phyloP scores from a whole-genome alignment of 768 basidiomycete genomes.

The Floccularia luteovirens region DNA sequence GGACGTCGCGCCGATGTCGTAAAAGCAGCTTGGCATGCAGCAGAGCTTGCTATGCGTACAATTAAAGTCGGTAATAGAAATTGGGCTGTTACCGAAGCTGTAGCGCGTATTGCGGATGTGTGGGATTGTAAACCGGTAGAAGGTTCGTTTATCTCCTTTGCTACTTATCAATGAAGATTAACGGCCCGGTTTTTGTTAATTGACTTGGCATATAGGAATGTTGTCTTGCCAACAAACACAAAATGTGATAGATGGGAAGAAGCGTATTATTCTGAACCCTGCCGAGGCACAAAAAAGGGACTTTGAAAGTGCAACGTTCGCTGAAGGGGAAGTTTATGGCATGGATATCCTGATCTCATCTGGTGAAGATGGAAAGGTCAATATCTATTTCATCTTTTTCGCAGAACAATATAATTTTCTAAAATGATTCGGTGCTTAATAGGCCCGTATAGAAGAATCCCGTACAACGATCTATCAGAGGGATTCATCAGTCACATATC shows the following conservation, averaged over 20 bases:
- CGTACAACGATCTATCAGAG: slow-evolving; percentile 92
- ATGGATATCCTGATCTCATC: slow-evolving; percentile 88
- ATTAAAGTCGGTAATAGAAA: slow-evolving; percentile 93
- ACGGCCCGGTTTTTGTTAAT: too few relatives aligned
- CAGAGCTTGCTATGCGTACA: slow-evolving; percentile 86
- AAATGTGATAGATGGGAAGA: slow-evolving; percentile 94
- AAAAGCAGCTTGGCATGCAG: slow-evolving; percentile 90
- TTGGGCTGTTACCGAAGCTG: slow-evolving; percentile 88
- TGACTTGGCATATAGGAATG: too few relatives aligned
- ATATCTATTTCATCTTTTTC: slow-evolving; percentile 7
- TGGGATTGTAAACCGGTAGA: slow-evolving; percentile 93
- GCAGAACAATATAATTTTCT: slow-evolving; percentile 1
- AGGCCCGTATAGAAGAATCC: slow-evolving; percentile 88
- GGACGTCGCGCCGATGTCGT: slow-evolving; percentile 87
- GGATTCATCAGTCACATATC: slow-evolving; percentile 81
- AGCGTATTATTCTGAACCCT: slow-evolving; percentile 89
- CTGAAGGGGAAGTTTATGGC: slow-evolving; percentile 92
- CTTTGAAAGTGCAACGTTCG: slow-evolving; percentile 78
- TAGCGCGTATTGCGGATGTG: slow-evolving; percentile 59
- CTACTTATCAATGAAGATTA: too few relatives aligned
- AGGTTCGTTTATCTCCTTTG: slow-evolving; percentile 37
- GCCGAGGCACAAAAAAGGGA: slow-evolving; percentile 78
- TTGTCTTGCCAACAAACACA: slow-evolving; percentile 92
- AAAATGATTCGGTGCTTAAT: slow-evolving; percentile 4
- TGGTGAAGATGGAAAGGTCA: slow-evolving; percentile 85